These are phyloP conservation scores for Candida easanensis DNA, from an alignment of 805 yeast genomes.

Conservation along the genomic window DNA sequence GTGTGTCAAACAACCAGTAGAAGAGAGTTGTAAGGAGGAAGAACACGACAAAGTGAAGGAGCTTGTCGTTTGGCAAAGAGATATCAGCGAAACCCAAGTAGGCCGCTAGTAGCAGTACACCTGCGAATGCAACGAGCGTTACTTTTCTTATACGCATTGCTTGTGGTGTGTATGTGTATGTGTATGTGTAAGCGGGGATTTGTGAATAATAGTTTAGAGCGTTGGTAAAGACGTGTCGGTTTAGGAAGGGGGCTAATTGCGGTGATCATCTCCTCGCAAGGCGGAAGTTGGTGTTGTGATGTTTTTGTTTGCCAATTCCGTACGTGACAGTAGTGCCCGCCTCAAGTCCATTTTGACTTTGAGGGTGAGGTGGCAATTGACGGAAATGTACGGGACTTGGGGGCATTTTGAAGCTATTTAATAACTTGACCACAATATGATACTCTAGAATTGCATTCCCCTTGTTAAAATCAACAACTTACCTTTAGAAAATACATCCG, in stretches of 20 bases:
- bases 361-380: too few species aligned
- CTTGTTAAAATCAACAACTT: too few species aligned
- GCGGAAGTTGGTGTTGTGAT: not conserved
- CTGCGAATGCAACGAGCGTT: constrained; percentile 35
- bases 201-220: too few species aligned
- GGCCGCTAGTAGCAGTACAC: constrained; percentile 29
- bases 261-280: not conserved
- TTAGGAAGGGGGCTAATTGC: not conserved
- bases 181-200: too few species aligned
- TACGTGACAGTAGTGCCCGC: constrained; percentile 3
- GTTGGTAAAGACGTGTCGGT: too few species aligned
- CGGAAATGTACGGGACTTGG: too few species aligned
- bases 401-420: too few species aligned
- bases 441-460: too few species aligned
- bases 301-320: constrained; percentile 5
- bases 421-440: too few species aligned
- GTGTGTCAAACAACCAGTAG: constrained; percentile 41
- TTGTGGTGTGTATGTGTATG: not conserved
- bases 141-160: constrained; percentile 26
- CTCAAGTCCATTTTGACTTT: too few species aligned
- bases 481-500: too few species aligned
- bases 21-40: constrained; percentile 46
- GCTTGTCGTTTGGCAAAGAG: constrained; percentile 47
- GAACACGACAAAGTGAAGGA: constrained; percentile 47
- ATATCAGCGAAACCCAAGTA: constrained; percentile 33